These are phyloP conservation scores for Centrapalus pauciflorus DNA, from an alignment of 129 eudicot species.

Conservation along the genomic window DNA sequence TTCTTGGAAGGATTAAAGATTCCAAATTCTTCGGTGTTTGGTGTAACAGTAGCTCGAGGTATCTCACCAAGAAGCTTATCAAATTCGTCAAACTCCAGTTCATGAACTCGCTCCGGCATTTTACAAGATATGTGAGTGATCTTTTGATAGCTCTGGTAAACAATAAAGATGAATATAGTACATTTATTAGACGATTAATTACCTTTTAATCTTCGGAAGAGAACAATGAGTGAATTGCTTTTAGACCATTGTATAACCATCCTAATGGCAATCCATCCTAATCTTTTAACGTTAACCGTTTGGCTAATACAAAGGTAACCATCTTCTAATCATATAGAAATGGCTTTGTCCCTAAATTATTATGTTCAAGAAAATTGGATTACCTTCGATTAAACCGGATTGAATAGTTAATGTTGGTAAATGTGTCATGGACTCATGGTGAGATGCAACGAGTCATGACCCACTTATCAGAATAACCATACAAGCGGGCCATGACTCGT, in stretches of 20 bases:
- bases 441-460: neutral
- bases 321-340: too few relatives aligned
- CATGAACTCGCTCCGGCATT: conserved; percentile 46
- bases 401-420: too few relatives aligned
- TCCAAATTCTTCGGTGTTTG: conserved; percentile 34
- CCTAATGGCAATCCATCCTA: too few relatives aligned
- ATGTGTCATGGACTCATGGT: neutral
- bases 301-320: too few relatives aligned
- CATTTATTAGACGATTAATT: too few relatives aligned
- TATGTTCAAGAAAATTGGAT: too few relatives aligned
- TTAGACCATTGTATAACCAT: too few relatives aligned
- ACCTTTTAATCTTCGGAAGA: too few relatives aligned
- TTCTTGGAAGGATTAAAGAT: conserved; percentile 21
- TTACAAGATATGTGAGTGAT: conserved; percentile 11
- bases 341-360: too few relatives aligned
- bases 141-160: neutral
- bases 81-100: conserved; percentile 48
- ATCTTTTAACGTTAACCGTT: too few relatives aligned
- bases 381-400: too few relatives aligned
- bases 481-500: neutral
- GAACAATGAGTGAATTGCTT: too few relatives aligned
- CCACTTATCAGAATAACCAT: neutral
- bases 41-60: conserved; percentile 43
- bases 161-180: conserved; percentile 9
- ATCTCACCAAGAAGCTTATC: conserved; percentile 66